phyloP scores from a whole-genome alignment of 140 eudicot genomes.

The Flaveria floridana region DNA sequence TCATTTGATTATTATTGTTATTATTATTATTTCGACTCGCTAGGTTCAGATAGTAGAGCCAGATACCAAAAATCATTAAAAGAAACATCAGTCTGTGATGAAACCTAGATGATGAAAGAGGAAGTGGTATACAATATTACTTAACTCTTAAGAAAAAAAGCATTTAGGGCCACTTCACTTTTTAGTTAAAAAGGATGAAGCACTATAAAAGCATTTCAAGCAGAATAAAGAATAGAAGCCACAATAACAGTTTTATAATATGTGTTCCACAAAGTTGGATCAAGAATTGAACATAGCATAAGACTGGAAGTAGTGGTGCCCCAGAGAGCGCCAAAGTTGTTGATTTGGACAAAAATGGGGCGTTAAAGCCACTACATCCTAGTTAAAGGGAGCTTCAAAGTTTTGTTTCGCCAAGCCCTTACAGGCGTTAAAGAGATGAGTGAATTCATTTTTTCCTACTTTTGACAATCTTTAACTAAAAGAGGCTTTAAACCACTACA shows the following conservation, averaged over 20 bases:
- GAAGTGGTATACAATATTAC: constrained; percentile 15
- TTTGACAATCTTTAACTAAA: too few relatives aligned
- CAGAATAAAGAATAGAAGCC: constrained; percentile 15
- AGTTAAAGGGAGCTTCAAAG: too few relatives aligned
- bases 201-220: constrained; percentile 18
- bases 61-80: neutral
- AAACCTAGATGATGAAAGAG: neutral
- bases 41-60: neutral
- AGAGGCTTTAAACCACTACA: too few relatives aligned
- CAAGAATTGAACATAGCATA: neutral
- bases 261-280: neutral
- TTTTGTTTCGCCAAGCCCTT: too few relatives aligned
- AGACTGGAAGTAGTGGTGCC: too few relatives aligned
- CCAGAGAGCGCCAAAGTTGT: too few relatives aligned
- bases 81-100: neutral
- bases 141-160: constrained; percentile 10
- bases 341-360: too few relatives aligned
- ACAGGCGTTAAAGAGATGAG: too few relatives aligned
- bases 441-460: too few relatives aligned
- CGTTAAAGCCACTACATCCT: too few relatives aligned
- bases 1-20: neutral
- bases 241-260: constrained; percentile 11
- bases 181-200: constrained; percentile 14
- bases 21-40: too few relatives aligned
- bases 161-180: constrained; percentile 15